Conservation (phyloP, 345 rosid genomes). For the Pseudoturritis turrita region DNA sequence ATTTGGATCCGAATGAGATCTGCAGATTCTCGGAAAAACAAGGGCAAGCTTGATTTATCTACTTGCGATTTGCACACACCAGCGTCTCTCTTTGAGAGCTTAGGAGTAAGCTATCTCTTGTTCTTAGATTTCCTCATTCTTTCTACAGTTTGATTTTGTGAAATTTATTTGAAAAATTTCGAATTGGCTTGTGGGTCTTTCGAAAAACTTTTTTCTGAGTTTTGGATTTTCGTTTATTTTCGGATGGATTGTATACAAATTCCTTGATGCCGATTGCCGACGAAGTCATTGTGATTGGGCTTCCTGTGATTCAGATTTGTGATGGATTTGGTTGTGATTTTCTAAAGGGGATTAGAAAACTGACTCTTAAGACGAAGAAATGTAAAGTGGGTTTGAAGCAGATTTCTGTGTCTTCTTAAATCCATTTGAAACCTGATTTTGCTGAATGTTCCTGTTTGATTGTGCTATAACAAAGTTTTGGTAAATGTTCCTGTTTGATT, state of each 20-base stretch:
- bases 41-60: constrained; percentile 65
- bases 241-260: neutral
- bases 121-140: neutral
- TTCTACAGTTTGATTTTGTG: neutral
- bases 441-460: too few relatives aligned
- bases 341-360: too few relatives aligned
- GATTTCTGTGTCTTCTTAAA: too few relatives aligned
- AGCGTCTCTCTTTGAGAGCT: constrained; percentile 63
- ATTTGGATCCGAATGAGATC: too few relatives aligned
- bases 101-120: constrained; percentile 25
- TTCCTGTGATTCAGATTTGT: neutral
- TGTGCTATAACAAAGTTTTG: too few relatives aligned
- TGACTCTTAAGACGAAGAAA: too few relatives aligned
- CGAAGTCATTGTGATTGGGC: constrained; percentile 39
- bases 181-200: neutral
- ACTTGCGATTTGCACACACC: constrained; percentile 59
- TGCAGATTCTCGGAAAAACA: too few relatives aligned
- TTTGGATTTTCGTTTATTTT: neutral
- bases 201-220: neutral
- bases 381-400: too few relatives aligned
- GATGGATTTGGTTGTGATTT: neutral
- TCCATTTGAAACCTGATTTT: too few relatives aligned
- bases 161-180: neutral
- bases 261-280: neutral
- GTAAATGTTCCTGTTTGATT: too few relatives aligned